Conservation (phyloP, 148 eudicot genomes). For the Gaultheria prostrata region DNA sequence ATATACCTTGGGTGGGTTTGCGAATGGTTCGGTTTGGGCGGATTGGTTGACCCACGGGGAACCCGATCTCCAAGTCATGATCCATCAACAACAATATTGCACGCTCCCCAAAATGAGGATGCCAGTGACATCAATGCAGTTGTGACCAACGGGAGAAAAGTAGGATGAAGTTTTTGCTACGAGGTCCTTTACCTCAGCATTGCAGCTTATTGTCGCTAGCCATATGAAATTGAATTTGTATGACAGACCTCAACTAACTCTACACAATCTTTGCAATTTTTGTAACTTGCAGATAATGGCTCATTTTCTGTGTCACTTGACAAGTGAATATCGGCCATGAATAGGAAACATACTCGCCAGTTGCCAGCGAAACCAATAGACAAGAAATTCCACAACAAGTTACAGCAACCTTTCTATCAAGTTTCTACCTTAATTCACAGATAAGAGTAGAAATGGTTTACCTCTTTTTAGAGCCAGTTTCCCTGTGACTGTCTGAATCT, state of each 20-base stretch:
- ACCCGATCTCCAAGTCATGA: not conserved
- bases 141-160: not conserved
- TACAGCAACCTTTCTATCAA: not conserved
- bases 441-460: constrained; percentile 16
- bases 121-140: not conserved
- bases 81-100: not conserved
- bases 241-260: not conserved
- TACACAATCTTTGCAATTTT: not conserved
- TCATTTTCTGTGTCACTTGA: not conserved
- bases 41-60: too few species aligned
- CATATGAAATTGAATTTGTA: not conserved
- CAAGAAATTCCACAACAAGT: not conserved
- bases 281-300: not conserved
- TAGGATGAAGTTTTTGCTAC: not conserved
- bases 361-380: not conserved
- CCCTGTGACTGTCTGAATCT: constrained; percentile 53
- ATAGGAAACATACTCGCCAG: not conserved
- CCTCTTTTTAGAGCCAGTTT: constrained; percentile 78
- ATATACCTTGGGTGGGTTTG: too few species aligned
- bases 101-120: not conserved
- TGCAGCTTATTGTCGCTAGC: not conserved
- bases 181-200: not conserved
- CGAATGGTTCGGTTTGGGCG: too few species aligned
- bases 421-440: not conserved
- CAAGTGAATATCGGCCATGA: not conserved